These are phyloP conservation scores for Tricharina praecox DNA, from an alignment of 495 filamentous ascomycete genomes.

Conservation along the genomic window DNA sequence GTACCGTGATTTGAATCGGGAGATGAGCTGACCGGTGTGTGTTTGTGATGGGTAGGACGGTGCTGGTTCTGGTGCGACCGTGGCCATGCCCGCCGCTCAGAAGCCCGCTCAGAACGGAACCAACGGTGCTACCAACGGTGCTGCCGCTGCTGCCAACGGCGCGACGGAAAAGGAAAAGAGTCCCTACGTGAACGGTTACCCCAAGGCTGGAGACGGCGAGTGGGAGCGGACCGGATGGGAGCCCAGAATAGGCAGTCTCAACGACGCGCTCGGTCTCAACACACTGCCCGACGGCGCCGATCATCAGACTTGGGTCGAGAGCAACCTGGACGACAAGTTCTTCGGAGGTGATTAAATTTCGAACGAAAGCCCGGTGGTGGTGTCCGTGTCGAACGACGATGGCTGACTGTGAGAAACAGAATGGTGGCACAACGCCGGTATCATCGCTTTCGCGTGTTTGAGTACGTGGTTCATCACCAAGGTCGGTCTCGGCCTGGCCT, in stretches of 20 bases:
- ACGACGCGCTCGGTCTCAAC: constrained; percentile 19
- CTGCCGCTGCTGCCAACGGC: neutral
- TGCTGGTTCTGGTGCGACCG: neutral
- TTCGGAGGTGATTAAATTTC: constrained; percentile 51
- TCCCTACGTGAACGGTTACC: constrained; percentile 31
- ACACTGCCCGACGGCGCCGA: constrained; percentile 36
- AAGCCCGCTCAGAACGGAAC: constrained; percentile 6
- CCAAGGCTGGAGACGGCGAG: constrained; percentile 47
- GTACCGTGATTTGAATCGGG: too few species aligned
- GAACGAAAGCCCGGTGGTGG: too few species aligned
- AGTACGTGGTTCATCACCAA: constrained; percentile 77
- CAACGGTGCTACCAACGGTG: constrained; percentile 11
- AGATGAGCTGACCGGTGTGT: too few species aligned
- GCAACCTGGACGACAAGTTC: constrained; percentile 70
- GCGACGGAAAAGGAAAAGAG: neutral
- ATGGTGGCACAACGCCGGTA: constrained; percentile 90
- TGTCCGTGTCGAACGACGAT: neutral
- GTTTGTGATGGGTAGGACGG: neutral
- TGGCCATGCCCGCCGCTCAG: neutral
- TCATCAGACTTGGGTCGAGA: constrained; percentile 75
- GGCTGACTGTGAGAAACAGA: constrained; percentile 34
- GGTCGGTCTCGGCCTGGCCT: constrained; percentile 76
- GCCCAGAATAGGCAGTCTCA: constrained; percentile 63
- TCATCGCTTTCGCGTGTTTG: constrained; percentile 86
- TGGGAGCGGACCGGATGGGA: constrained; percentile 69